Conservation (phyloP, 2,329 filamentous ascomycete genomes). For the Cytospora leucostoma region DNA sequence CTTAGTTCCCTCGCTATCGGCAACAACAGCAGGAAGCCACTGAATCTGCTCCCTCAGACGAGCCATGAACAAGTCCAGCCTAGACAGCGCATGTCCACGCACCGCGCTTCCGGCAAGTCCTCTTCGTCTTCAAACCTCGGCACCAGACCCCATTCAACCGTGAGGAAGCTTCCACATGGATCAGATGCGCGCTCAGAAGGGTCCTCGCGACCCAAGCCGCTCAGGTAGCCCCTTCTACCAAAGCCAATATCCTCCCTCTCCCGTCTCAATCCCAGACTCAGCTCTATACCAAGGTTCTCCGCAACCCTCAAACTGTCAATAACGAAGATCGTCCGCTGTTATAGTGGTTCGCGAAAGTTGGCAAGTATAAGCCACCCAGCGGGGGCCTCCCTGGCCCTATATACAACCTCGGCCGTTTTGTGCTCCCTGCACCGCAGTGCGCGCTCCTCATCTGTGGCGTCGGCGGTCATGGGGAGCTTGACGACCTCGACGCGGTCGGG, state of each 20-base stretch:
- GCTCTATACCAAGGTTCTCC: neutral
- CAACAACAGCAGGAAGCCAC: neutral
- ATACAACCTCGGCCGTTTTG: slow-evolving; percentile 4
- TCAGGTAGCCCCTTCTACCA: neutral
- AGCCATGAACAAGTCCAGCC: neutral
- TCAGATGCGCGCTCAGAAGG: neutral
- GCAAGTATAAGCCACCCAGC: neutral
- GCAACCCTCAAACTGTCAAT: neutral
- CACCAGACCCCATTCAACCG: neutral
- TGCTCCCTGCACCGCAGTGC: slow-evolving; percentile 5
- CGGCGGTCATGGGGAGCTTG: slow-evolving; percentile 3
- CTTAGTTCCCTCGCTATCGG: neutral
- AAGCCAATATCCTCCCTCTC: neutral
- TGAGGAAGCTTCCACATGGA: neutral
- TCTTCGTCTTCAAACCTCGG: neutral
- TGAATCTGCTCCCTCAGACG: neutral
- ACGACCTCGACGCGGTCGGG: slow-evolving; percentile 12
- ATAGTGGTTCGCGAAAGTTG: neutral
- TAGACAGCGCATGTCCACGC: neutral
- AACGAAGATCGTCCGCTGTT: neutral
- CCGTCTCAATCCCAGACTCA: neutral
- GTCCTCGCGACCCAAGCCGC: neutral
- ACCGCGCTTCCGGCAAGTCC: neutral
- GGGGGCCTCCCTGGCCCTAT: neutral
- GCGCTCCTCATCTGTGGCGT: slow-evolving; percentile 7